Evolutionary conservation across 371 early-diverging fungal species (phyloP).

Genomic region (Capillidium heterosporum): DNA sequence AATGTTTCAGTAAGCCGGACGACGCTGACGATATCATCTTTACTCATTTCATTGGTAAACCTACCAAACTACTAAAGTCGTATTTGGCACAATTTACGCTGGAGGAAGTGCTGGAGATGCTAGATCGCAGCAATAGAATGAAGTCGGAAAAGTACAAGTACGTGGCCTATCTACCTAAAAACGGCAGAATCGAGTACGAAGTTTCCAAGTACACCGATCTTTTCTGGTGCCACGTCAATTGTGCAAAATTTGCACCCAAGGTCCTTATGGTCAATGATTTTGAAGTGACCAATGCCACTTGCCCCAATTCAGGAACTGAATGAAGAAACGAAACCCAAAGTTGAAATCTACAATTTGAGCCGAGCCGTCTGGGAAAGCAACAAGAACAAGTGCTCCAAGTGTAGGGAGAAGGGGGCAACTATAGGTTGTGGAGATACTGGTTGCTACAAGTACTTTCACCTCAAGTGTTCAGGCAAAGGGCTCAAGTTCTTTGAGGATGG

Average conservation of each 20-base stretch:
- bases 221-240: conserved; percentile 76
- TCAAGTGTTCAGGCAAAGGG: conserved; percentile 58
- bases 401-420: conserved; percentile 71
- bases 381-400: conserved; percentile 35
- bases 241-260: conserved; percentile 72
- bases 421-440: conserved; percentile 76
- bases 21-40: no score
- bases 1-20: no score
- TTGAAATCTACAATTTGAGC: conserved; percentile 63
- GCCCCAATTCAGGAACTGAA: conserved; percentile 13
- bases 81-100: no score
- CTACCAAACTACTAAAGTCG: no score
- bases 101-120: neutral
- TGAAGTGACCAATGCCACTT: conserved; percentile 10
- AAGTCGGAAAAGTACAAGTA: neutral
- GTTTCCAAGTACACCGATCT: neutral
- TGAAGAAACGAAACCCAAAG: conserved; percentile 21
- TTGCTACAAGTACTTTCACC: conserved; percentile 67
- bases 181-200: conserved; percentile 23
- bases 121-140: neutral
- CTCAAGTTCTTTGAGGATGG: conserved; percentile 52
- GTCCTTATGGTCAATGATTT: conserved; percentile 22
- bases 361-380: conserved; percentile 55
- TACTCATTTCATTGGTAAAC: no score
- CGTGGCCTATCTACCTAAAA: conserved; percentile 7